These are phyloP conservation scores for Polytolypa hystricis DNA, from an alignment of 2,329 filamentous ascomycete genomes.

Conservation along the genomic window DNA sequence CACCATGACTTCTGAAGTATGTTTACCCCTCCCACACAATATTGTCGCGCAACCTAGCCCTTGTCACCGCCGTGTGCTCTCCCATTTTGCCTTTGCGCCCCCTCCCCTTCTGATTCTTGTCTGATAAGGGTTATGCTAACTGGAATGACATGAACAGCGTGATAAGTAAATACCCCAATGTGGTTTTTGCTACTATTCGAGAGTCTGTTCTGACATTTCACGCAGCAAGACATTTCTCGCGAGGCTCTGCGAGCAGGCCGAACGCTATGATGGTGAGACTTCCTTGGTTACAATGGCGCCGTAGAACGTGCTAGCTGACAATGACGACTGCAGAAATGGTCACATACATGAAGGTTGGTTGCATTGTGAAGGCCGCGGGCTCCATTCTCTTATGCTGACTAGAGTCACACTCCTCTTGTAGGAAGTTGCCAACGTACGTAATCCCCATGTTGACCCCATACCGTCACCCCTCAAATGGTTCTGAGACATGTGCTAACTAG, in stretches of 20 bases:
- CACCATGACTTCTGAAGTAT: slow-evolving; percentile 55
- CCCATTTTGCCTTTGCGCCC: slow-evolving; percentile 11
- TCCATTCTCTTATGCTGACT: no score
- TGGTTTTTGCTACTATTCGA: slow-evolving; percentile 12
- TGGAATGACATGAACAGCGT: slow-evolving; percentile 41
- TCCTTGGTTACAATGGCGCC: background rate
- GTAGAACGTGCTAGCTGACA: background rate
- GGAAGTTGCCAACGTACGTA: slow-evolving; percentile 85
- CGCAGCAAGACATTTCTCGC: slow-evolving; percentile 98
- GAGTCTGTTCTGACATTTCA: slow-evolving; percentile 25
- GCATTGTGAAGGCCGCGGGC: no score
- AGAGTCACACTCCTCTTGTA: slow-evolving; percentile 27
- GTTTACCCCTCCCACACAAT: slow-evolving; percentile 24
- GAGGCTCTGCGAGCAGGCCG: slow-evolving; percentile 99
- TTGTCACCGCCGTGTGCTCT: slow-evolving; percentile 15
- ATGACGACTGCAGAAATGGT: slow-evolving; percentile 62
- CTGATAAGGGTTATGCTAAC: slow-evolving; percentile 25
- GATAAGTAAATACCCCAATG: slow-evolving; percentile 49
- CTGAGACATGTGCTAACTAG: slow-evolving; percentile 13
- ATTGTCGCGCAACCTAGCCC: slow-evolving; percentile 20
- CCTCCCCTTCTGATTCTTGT: slow-evolving; percentile 20
- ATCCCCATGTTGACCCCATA: slow-evolving; percentile 10
- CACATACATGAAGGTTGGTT: slow-evolving; percentile 84
- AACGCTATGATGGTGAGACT: slow-evolving; percentile 87
- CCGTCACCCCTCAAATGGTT: slow-evolving; percentile 15